Conservation (phyloP, 176 grass and related monocot species). For the Cenchrus americanus region DNA sequence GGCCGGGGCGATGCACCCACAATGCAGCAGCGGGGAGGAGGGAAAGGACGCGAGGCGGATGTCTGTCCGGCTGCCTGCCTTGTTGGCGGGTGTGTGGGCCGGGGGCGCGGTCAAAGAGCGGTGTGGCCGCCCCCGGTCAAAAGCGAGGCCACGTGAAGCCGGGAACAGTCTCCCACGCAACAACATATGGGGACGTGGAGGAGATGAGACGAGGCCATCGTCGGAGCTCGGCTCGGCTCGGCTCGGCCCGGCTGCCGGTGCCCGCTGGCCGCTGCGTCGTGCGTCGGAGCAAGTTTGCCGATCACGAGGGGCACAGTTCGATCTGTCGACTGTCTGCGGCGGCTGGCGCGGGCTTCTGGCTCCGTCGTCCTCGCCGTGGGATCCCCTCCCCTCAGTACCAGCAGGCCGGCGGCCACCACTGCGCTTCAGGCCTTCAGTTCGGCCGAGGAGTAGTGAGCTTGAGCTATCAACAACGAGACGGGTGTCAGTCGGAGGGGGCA, state of each 20-base stretch:
- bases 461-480: constrained; percentile 40
- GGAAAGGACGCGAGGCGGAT: constrained; percentile 8
- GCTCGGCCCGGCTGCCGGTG: no score
- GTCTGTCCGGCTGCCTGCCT: background rate
- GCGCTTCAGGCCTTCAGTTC: background rate
- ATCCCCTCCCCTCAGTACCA: constrained; percentile 2
- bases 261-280: background rate
- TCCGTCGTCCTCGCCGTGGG: background rate
- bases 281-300: constrained; percentile 49
- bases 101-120: constrained; percentile 49
- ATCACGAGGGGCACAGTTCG: constrained; percentile 92
- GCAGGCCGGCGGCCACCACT: no score
- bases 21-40: constrained; percentile 26
- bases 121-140: constrained; percentile 74
- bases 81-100: background rate
- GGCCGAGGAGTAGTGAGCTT: background rate
- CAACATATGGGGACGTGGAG: constrained; percentile 33
- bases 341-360: background rate
- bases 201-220: background rate
- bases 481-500: background rate
- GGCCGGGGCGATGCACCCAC: background rate
- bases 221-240: background rate
- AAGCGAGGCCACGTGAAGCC: constrained; percentile 88
- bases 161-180: constrained; percentile 87
- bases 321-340: constrained; percentile 38